Evolutionary conservation across 2,329 filamentous ascomycete species (phyloP).

Genomic region (Calonectria hawksworthii): DNA sequence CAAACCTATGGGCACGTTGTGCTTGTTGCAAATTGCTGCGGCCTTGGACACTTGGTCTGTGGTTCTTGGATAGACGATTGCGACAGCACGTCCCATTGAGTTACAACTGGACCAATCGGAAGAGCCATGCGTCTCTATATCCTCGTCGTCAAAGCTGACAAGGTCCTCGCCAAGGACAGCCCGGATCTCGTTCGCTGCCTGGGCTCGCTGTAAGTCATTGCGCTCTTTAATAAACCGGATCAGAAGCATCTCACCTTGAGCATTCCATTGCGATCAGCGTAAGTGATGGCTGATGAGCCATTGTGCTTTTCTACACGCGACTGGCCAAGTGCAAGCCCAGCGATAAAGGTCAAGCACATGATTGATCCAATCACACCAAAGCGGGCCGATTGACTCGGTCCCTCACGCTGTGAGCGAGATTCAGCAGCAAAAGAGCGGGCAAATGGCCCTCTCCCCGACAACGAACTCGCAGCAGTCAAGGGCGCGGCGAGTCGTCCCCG

Average conservation of each 20-base stretch:
- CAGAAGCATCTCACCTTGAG: neutral
- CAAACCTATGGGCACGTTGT: conserved; percentile 22
- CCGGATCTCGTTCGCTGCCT: conserved; percentile 22
- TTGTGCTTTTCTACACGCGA: neutral
- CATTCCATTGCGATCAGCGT: conserved; percentile 13
- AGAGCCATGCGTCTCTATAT: conserved; percentile 17
- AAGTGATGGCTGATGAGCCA: neutral
- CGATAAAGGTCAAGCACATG: conserved; percentile 2
- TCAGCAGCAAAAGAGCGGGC: neutral
- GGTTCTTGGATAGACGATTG: conserved; percentile 75
- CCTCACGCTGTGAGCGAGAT: neutral
- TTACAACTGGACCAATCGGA: conserved; percentile 28
- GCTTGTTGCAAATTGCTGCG: conserved; percentile 73
- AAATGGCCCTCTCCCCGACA: neutral
- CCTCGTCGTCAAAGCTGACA: conserved; percentile 23
- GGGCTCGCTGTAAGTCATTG: neutral
- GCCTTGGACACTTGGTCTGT: conserved; percentile 80
- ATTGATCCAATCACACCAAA: conserved; percentile 1
- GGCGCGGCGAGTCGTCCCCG: neutral
- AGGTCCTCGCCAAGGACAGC: neutral
- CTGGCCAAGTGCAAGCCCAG: conserved; percentile 5
- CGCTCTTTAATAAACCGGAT: neutral
- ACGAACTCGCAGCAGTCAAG: neutral
- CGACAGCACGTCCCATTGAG: conserved; percentile 12
- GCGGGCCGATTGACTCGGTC: neutral